Percentiles rank a stretch among this genome's conserved stretches.
These are phyloP conservation scores for Rhizopogon salebrosus DNA, from an alignment of 768 basidiomycete species.

Conservation along the genomic window DNA sequence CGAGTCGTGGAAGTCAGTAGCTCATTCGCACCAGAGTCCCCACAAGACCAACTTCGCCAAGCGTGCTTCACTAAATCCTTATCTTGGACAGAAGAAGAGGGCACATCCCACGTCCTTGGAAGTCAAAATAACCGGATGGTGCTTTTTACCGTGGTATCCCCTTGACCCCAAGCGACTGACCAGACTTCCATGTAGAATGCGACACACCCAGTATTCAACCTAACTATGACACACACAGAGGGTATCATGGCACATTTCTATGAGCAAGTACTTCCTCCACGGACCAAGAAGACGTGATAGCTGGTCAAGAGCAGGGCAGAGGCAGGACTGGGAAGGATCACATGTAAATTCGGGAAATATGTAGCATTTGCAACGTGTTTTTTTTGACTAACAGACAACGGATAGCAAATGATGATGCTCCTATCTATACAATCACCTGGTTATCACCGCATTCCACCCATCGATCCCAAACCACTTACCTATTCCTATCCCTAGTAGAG, in stretches of 20 bases:
- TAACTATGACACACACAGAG: slow-evolving; percentile 64
- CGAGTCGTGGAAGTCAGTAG: neutral
- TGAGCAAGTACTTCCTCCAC: slow-evolving; percentile 43
- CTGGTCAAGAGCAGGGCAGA: neutral
- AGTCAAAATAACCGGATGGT: slow-evolving; percentile 60
- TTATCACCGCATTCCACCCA: no score
- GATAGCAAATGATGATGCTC: no score
- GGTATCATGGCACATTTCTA: slow-evolving; percentile 73
- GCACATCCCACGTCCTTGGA: slow-evolving; percentile 51
- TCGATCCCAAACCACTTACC: no score
- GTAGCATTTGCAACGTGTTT: neutral
- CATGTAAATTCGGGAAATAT: neutral
- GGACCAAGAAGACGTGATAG: slow-evolving; percentile 14
- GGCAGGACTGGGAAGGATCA: neutral
- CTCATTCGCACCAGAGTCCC: slow-evolving; percentile 15
- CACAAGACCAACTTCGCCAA: slow-evolving; percentile 28
- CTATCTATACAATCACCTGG: no score
- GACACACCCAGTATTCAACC: slow-evolving; percentile 74
- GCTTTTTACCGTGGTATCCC: slow-evolving; percentile 24
- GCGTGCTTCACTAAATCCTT: slow-evolving; percentile 50
- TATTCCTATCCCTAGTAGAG: no score
- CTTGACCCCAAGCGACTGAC: neutral
- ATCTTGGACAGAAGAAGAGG: slow-evolving; percentile 66
- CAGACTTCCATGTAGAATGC: slow-evolving; percentile 53
- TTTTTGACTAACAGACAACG: neutral